Evolutionary conservation across 2,329 filamentous ascomycete species (phyloP).

Genomic region (Pezicula neosporulosa): DNA sequence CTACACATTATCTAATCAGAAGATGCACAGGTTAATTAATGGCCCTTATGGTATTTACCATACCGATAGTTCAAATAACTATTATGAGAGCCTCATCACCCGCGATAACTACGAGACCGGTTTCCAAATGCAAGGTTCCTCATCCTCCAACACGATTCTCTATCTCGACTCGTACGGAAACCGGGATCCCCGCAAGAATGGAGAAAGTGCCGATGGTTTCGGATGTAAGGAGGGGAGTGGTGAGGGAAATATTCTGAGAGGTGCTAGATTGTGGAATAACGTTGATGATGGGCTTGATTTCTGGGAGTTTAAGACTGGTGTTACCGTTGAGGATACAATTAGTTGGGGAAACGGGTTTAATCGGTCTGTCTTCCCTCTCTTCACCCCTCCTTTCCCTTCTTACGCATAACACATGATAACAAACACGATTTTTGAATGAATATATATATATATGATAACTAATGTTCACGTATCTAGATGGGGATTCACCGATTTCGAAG

Average conservation of each 20-base stretch:
- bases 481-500: constrained; percentile 38
- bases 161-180: constrained; percentile 42
- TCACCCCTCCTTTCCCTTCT: too few relatives aligned
- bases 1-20: background rate
- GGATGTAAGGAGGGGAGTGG: constrained; percentile 44
- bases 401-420: too few relatives aligned
- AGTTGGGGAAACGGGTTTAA: constrained; percentile 45
- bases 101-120: constrained; percentile 37
- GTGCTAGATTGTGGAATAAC: constrained; percentile 45
- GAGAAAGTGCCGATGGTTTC: constrained; percentile 47
- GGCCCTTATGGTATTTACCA: constrained; percentile 36
- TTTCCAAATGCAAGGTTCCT: constrained; percentile 32
- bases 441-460: background rate
- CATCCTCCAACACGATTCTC: constrained; percentile 35
- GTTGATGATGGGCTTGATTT: constrained; percentile 47
- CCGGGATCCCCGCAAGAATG: constrained; percentile 46
- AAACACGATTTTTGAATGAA: background rate
- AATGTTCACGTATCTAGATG: constrained; percentile 24
- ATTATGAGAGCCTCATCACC: constrained; percentile 33
- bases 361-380: background rate
- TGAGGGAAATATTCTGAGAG: constrained; percentile 40
- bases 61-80: constrained; percentile 30
- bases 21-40: constrained; percentile 24
- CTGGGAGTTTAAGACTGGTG: constrained; percentile 36
- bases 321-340: constrained; percentile 41